Base-by-base conservation (phyloP, 148 eudicot genomes). In the Rhododendron ovatum region DNA sequence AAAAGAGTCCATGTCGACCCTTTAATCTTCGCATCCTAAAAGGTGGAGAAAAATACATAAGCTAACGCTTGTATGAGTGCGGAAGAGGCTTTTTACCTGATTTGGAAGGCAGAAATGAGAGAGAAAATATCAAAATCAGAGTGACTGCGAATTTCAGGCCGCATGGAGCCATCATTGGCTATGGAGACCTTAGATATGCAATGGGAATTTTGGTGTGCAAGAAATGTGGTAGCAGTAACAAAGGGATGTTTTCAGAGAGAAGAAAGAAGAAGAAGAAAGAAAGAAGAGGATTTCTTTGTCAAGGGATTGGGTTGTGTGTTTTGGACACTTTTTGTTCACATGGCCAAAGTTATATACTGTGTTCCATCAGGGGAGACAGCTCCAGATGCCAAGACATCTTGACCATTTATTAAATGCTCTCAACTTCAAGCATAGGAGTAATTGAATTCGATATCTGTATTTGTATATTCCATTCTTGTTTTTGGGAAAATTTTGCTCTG, bases 21-120 rank as follows among this genome's bases (percentile, higher is more conserved):
- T 37, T 37, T 37, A 37, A 37, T 37, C 39, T 37, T 37, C 39
- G 39, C 39, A 37, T 37, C 5, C 39, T 37, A 0, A 37, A 37
- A 37, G 39, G 39, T 37, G 39, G 39, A 37, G 39, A 37, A 37
- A 37, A 37, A 37, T 37, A 37, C 39, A 37, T 37, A 37, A 37
- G 39, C 5, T 37, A 37, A 37, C 39, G 4, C 39, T 37, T 4
- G 39, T 37, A 37, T 37, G 39, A 37, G 39, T 82, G 26, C 76
- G 28, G 81, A 67, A 75, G 65, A 55, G 82, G 81, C 30, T 3
- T 33, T 33, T 87, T 91, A 91, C 92, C 93, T 92, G 93, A 89
- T 86, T 51, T 73, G 81, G 93, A 90, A 61, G 73, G 88, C 45
- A 82, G 73, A 35, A 84, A 61, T 30, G 79, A 61, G 87, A 90